These are phyloP conservation scores for Pseudomicrostroma phylloplanum DNA, from an alignment of 1,284 basidiomycete genomes.

Conservation along the genomic window DNA sequence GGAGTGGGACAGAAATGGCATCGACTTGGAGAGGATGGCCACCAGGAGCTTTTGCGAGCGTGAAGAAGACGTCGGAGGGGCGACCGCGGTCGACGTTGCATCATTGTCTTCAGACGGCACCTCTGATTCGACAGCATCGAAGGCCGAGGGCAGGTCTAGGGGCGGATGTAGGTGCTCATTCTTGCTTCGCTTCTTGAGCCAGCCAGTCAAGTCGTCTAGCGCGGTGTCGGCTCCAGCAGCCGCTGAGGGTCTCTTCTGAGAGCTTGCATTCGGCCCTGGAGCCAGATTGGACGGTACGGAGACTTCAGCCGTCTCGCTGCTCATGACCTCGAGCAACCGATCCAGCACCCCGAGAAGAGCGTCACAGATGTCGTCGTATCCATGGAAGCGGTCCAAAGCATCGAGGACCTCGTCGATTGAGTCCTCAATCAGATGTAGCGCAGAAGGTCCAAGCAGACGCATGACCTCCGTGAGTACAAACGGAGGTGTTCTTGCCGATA, in stretches of 20 bases:
- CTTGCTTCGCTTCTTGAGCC: constrained; percentile 9
- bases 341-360: constrained; percentile 40
- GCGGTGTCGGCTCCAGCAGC: constrained; percentile 5
- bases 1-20: constrained; percentile 20
- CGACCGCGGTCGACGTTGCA: constrained; percentile 8
- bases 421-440: constrained; percentile 43
- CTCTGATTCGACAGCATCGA: constrained; percentile 2
- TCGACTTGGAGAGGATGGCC: constrained; percentile 18
- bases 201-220: constrained; percentile 13
- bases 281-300: constrained; percentile 7
- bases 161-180: neutral
- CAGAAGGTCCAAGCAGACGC: constrained; percentile 37
- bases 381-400: constrained; percentile 45
- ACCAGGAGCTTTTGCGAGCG: constrained; percentile 12
- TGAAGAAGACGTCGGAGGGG: constrained; percentile 4
- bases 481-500: constrained; percentile 39
- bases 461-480: constrained; percentile 48
- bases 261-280: neutral
- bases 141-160: constrained; percentile 1
- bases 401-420: constrained; percentile 48
- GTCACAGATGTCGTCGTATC: constrained; percentile 29
- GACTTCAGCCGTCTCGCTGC: constrained; percentile 1
- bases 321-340: constrained; percentile 30
- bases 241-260: neutral
- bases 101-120: neutral